Percentiles rank a stretch among this genome's conserved stretches.
Conservation (phyloP, 805 yeast species). For the Millerozyma miso region DNA sequence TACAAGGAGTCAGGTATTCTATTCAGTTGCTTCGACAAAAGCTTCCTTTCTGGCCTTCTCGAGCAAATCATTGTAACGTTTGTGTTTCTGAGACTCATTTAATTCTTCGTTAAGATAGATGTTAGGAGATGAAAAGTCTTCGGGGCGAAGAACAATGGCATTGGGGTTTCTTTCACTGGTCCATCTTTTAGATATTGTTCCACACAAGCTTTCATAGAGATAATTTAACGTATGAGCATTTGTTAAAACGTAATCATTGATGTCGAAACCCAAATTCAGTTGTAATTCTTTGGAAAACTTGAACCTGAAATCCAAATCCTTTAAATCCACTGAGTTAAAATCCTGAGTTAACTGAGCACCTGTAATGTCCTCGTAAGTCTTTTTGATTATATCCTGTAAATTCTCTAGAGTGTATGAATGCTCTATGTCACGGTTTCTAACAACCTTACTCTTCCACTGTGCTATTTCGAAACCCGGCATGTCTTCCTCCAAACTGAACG, state of each 20-base stretch:
- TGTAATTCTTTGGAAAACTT: constrained; percentile 45
- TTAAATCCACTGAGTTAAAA: constrained; percentile 18
- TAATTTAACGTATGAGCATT: constrained; percentile 34
- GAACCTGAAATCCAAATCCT: constrained; percentile 49
- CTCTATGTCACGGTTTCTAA: constrained; percentile 24
- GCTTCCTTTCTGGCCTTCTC: constrained; percentile 36
- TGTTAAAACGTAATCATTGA: constrained; percentile 50
- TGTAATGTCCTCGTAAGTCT: constrained; percentile 21
- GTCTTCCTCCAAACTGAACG: constrained; percentile 23
- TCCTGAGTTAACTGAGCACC: constrained; percentile 13
- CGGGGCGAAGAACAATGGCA: constrained; percentile 58
- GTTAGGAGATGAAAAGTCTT: constrained; percentile 56
- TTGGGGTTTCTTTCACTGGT: constrained; percentile 69
- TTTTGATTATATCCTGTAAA: constrained; percentile 20
- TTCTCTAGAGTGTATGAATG: constrained; percentile 20
- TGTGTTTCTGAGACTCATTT: constrained; percentile 42
- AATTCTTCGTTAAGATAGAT: constrained; percentile 50
- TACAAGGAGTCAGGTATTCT: background rate
- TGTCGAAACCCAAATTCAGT: constrained; percentile 43
- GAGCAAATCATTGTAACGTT: constrained; percentile 44
- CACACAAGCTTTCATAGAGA: constrained; percentile 34
- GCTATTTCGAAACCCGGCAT: constrained; percentile 32
- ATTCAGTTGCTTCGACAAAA: background rate
- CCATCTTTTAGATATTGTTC: constrained; percentile 39
- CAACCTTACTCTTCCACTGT: constrained; percentile 31